Conservation (phyloP, 1,284 basidiomycete species). For the Apiotrichum brassicae region DNA sequence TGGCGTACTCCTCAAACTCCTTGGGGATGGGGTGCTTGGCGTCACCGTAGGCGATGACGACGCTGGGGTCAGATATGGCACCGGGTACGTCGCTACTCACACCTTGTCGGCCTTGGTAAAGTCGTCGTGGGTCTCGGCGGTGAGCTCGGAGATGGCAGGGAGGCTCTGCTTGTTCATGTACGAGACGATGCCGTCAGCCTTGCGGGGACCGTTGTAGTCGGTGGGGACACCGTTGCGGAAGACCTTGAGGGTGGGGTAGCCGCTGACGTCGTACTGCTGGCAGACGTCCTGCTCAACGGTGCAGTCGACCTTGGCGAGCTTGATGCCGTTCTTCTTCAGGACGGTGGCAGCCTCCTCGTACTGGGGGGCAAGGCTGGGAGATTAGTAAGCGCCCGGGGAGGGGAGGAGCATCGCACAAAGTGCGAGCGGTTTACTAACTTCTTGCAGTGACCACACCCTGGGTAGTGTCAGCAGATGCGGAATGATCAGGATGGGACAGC, state of each 20-base stretch:
- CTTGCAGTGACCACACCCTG: constrained; percentile 48
- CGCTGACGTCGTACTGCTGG: constrained; percentile 72
- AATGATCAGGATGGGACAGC: background rate
- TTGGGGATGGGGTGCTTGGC: constrained; percentile 61
- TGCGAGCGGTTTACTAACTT: constrained; percentile 4
- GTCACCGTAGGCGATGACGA: constrained; percentile 76
- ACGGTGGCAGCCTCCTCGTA: constrained; percentile 94
- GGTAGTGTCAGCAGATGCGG: background rate
- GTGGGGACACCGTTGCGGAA: constrained; percentile 75
- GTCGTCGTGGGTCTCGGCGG: constrained; percentile 66
- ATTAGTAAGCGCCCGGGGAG: background rate
- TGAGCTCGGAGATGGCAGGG: constrained; percentile 84
- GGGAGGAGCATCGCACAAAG: too few relatives aligned
- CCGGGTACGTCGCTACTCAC: constrained; percentile 26
- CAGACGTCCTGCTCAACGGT: constrained; percentile 83
- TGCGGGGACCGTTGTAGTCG: constrained; percentile 82
- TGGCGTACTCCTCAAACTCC: constrained; percentile 71
- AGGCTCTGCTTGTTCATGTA: constrained; percentile 99
- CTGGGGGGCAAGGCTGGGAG: constrained; percentile 64
- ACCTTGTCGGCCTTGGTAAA: constrained; percentile 88
- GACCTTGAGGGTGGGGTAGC: constrained; percentile 63
- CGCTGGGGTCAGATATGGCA: constrained; percentile 43
- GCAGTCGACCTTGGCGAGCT: constrained; percentile 93
- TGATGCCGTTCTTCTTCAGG: constrained; percentile 82
- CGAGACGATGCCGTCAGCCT: constrained; percentile 90